phyloP scores from a whole-genome alignment of 495 filamentous ascomycete species.

The Achaetomiella virescens region DNA sequence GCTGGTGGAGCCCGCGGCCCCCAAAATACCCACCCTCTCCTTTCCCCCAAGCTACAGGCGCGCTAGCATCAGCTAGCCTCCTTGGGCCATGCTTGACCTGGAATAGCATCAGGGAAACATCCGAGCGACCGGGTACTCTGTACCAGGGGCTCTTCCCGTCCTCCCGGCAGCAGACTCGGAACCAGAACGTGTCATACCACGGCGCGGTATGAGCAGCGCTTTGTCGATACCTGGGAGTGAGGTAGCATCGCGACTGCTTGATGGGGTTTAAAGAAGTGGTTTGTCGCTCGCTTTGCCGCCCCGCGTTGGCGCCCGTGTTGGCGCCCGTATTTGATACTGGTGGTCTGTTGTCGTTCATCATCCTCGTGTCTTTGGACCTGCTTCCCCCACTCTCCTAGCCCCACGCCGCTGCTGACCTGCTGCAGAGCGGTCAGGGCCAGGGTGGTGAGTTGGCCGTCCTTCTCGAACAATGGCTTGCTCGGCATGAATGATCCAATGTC shows the following conservation, averaged over 20 bases:
- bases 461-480: conserved; percentile 19
- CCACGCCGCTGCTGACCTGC: conserved; percentile 4
- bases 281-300: background rate
- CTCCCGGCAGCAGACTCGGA: background rate
- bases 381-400: background rate
- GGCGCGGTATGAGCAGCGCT: background rate
- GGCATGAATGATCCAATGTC: conserved; percentile 25
- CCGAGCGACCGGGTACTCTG: conserved; percentile 3
- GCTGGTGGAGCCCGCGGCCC: background rate
- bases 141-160: conserved; percentile 1
- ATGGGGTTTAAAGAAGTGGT: background rate
- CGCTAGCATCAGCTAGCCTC: background rate
- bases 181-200: background rate
- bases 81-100: background rate
- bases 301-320: background rate
- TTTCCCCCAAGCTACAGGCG: background rate
- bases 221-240: background rate
- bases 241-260: conserved; percentile 4
- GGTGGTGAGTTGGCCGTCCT: background rate
- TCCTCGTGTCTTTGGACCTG: background rate
- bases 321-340: too few species aligned
- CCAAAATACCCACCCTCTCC: background rate
- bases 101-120: conserved; percentile 5
- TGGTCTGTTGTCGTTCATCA: background rate
- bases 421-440: conserved; percentile 3